Evolutionary conservation across 2,329 filamentous ascomycete species (phyloP), one percentile per base, ranked within the genome.

Genomic region (Ceratocystis eucalypticola): DNA sequence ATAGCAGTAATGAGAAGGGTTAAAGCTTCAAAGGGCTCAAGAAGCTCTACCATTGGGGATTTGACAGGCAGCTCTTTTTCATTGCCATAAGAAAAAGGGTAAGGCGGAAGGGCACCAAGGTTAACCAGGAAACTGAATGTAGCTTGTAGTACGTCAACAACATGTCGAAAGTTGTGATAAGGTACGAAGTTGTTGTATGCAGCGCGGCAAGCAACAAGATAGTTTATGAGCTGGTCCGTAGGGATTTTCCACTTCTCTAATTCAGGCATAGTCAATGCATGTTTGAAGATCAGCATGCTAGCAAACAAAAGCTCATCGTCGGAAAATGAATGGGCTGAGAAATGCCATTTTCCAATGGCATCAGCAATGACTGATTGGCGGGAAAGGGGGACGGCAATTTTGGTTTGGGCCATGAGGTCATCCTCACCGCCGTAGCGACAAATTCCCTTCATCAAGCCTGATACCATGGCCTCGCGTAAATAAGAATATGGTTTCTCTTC

Each of bases 81-180:
- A 17, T 73, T 69, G 20, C 74, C 74, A 5, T 53, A 10, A 5
- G 25, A 22, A 12, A 15, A 8, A 3, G 82, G 83, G 75, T 88
- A 94, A 5, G 83, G 81, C 15, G 88, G 88, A 62, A 95, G 78
- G 44, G 85, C 84, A 66, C 90, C 89, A 64, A 96, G 86, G 69
- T 85, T 84, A 66, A 96, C 80, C 5, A 97, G 83, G 73, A 96
- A 96, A 77, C 88, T 86, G 74, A 96, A 97, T 2, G 91, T 85
- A 1, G 93, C 95, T 75, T 97, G 93, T 65, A 97, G 80, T 33
- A 99, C 94, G 75, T 99, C 94, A 69, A 96, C 88, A 25, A 96
- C 94, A 76, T 99, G 94, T 65, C 93, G 88, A 75, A 97, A 99
- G 76, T 99, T 99, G 79, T 99, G 94, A 73, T 97, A 99, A 25